Percentiles rank a stretch among this genome's conserved stretches.
phyloP scores from a whole-genome alignment of 2,329 filamentous ascomycete species.

The Monosporascus cannonballus region DNA sequence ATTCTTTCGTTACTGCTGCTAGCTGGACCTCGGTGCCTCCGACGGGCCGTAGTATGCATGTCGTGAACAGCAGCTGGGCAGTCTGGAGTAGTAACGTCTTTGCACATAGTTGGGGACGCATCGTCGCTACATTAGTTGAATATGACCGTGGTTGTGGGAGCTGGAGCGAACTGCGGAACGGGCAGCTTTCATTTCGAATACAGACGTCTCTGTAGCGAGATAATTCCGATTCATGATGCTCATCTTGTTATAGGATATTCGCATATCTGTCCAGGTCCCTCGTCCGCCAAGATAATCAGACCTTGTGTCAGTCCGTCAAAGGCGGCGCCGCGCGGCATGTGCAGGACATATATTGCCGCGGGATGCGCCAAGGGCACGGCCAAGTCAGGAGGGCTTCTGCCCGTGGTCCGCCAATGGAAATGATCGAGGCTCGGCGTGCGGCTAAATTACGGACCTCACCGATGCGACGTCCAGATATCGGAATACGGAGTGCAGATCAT shows the following conservation, averaged over 20 bases:
- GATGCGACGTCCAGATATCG: no score
- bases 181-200: background rate
- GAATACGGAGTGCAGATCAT: no score
- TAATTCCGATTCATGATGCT: no score
- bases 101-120: background rate
- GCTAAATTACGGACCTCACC: background rate
- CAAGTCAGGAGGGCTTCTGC: background rate
- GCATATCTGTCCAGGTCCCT: no score
- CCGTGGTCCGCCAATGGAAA: background rate
- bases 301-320: background rate
- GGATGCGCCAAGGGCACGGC: background rate
- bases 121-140: background rate
- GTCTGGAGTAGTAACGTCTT: background rate
- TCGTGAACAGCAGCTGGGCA: background rate
- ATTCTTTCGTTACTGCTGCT: conserved; percentile 8
- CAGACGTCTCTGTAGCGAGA: background rate
- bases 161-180: background rate
- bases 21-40: background rate
- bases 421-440: background rate
- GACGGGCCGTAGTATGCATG: background rate
- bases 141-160: background rate
- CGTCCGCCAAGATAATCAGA: no score
- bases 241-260: no score
- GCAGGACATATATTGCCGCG: background rate
- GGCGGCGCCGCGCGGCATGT: background rate